Evolutionary conservation across 805 yeast genomes (phyloP).

Genomic region (Saccharomycopsis sp.): DNA sequence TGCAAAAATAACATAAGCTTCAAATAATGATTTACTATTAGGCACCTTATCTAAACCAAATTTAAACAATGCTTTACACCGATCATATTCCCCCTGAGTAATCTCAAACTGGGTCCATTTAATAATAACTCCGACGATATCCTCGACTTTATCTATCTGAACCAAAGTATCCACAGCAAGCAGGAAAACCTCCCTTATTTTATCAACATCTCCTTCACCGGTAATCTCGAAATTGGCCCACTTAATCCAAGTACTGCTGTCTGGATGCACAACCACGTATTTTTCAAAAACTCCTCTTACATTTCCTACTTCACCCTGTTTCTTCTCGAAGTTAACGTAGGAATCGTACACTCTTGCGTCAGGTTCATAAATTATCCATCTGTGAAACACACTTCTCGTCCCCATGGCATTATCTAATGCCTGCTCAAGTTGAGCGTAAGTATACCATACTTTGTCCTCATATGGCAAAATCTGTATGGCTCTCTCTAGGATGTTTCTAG

Average conservation of each 20-base stretch:
- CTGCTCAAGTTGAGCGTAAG: constrained; percentile 78
- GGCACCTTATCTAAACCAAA: constrained; percentile 44
- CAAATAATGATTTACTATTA: constrained; percentile 30
- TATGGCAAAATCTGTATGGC: constrained; percentile 70
- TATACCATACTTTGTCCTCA: constrained; percentile 80
- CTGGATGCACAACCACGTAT: constrained; percentile 48
- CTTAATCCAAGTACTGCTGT: constrained; percentile 54
- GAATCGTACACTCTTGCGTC: constrained; percentile 62
- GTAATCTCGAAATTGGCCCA: constrained; percentile 71
- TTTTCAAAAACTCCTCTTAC: constrained; percentile 53
- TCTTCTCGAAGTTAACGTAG: constrained; percentile 61
- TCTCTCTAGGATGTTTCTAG: constrained; percentile 75
- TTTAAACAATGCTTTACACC: constrained; percentile 53
- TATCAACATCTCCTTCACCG: constrained; percentile 35
- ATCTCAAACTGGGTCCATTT: constrained; percentile 72
- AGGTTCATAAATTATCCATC: constrained; percentile 83
- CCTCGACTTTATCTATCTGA: constrained; percentile 19
- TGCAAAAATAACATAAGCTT: constrained; percentile 51
- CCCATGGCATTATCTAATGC: constrained; percentile 55
- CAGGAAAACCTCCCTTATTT: constrained; percentile 59
- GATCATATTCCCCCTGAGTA: constrained; percentile 48
- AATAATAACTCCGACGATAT: constrained; percentile 28
- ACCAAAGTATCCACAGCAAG: constrained; percentile 52
- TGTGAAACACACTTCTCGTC: constrained; percentile 58
- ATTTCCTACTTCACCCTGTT: constrained; percentile 44